Percentiles rank a stretch among this genome's conserved stretches.
These are phyloP conservation scores for Avena sativa DNA, from an alignment of 176 grass and related monocot species.

Conservation along the genomic window DNA sequence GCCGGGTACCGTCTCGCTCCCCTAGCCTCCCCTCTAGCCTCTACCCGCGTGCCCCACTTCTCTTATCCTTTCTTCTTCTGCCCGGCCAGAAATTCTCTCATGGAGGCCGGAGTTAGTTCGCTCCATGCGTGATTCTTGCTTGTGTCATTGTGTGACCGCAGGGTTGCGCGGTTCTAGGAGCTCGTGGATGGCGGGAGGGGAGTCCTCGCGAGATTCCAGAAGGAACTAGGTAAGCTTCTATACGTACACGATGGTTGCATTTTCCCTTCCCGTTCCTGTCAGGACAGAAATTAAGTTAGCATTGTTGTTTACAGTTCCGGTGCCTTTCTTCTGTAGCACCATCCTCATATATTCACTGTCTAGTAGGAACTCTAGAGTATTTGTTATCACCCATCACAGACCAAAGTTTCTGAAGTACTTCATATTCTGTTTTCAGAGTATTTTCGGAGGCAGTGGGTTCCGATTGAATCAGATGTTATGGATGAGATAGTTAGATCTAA, in stretches of 20 bases:
- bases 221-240: constrained; percentile 52
- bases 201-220: constrained; percentile 55
- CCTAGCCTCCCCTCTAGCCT: not conserved
- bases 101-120: not conserved
- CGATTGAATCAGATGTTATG: constrained; percentile 39
- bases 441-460: constrained; percentile 50
- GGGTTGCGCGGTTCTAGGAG: constrained; percentile 60
- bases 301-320: not conserved
- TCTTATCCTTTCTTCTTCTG: not conserved
- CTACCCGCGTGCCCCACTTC: not conserved
- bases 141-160: not conserved
- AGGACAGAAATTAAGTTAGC: not conserved
- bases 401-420: not conserved
- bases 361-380: not conserved
- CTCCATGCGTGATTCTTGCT: not conserved
- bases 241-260: not conserved
- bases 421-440: constrained; percentile 44
- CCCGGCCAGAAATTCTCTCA: not conserved
- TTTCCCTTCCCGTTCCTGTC: not conserved
- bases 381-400: not conserved
- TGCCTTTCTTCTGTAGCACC: not conserved
- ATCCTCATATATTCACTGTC: not conserved
- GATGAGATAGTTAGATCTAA: constrained; percentile 61
- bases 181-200: constrained; percentile 57
- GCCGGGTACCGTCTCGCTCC: constrained; percentile 20